These are phyloP conservation scores for Vigna nakashimae DNA, from an alignment of 306 rosid genomes.

Conservation along the genomic window DNA sequence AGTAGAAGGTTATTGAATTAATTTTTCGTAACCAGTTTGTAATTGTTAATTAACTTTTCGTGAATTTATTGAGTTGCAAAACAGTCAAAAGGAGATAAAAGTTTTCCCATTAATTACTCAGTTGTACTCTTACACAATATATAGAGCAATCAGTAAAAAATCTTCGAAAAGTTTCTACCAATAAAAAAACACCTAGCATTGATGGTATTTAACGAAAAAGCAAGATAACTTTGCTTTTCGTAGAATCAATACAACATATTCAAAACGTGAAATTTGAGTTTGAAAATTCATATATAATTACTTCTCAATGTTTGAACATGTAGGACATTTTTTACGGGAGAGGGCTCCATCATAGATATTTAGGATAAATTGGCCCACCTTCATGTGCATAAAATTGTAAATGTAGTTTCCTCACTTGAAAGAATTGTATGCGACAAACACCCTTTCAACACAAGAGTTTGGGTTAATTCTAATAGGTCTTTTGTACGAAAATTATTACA, in stretches of 20 bases:
- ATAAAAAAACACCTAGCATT: not conserved
- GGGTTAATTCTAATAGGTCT: too few relatives aligned
- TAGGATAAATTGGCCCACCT: not conserved
- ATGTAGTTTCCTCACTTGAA: not conserved
- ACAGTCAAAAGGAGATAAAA: too few relatives aligned
- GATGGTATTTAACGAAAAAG: not conserved
- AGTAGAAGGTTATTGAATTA: too few relatives aligned
- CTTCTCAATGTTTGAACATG: not conserved
- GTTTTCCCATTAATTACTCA: too few relatives aligned
- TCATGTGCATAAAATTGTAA: slow-evolving; percentile 10
- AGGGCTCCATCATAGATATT: not conserved
- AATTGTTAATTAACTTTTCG: too few relatives aligned
- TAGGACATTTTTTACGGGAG: not conserved
- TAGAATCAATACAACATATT: slow-evolving; percentile 13
- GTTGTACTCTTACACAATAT: too few relatives aligned
- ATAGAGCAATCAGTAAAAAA: slow-evolving; percentile 18
- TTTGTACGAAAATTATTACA: too few relatives aligned
- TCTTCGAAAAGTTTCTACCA: not conserved
- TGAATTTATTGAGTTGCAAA: too few relatives aligned
- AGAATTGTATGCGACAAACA: not conserved
- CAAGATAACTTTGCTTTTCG: slow-evolving; percentile 16
- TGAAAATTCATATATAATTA: not conserved
- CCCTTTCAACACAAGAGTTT: not conserved
- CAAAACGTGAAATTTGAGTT: not conserved
- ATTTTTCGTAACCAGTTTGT: too few relatives aligned